These are phyloP conservation scores for Silybum marianum DNA, from an alignment of 129 eudicot genomes.

Conservation along the genomic window DNA sequence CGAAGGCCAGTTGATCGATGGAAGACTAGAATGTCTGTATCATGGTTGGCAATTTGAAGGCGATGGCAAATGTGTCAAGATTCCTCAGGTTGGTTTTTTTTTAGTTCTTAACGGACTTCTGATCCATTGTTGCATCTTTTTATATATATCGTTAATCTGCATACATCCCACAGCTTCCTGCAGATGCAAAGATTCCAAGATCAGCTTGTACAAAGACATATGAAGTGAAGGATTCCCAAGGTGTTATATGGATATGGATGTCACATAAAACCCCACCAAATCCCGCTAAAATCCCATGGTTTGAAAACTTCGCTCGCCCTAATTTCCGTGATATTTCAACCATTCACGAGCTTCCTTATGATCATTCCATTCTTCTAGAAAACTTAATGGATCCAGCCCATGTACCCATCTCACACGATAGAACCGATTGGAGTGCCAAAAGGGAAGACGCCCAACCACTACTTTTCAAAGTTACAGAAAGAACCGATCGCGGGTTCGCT, in stretches of 20 bases:
- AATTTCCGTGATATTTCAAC: constrained; percentile 79
- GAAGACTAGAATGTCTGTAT: constrained; percentile 87
- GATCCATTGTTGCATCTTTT: neutral
- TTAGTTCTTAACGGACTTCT: neutral
- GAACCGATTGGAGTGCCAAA: constrained; percentile 89
- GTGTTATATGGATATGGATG: constrained; percentile 98
- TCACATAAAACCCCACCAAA: constrained; percentile 77
- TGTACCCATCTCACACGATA: constrained; percentile 89
- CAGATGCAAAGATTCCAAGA: constrained; percentile 73
- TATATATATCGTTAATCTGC: neutral
- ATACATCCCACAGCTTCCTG: constrained; percentile 53
- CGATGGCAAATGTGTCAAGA: constrained; percentile 84
- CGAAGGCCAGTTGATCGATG: constrained; percentile 90
- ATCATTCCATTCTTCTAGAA: constrained; percentile 91
- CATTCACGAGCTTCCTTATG: constrained; percentile 92
- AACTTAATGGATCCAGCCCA: constrained; percentile 99
- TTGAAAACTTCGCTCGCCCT: constrained; percentile 78
- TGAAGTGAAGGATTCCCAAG: constrained; percentile 88
- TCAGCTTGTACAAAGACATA: constrained; percentile 83
- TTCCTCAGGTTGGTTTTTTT: constrained; percentile 74
- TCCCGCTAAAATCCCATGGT: constrained; percentile 77
- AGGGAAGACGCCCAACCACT: constrained; percentile 90
- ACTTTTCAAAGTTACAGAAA: constrained; percentile 67
- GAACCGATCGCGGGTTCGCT: constrained; percentile 88
- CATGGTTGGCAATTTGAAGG: constrained; percentile 99